phyloP scores from a whole-genome alignment of 1,284 basidiomycete genomes.

The Ganoderma lucidum region DNA sequence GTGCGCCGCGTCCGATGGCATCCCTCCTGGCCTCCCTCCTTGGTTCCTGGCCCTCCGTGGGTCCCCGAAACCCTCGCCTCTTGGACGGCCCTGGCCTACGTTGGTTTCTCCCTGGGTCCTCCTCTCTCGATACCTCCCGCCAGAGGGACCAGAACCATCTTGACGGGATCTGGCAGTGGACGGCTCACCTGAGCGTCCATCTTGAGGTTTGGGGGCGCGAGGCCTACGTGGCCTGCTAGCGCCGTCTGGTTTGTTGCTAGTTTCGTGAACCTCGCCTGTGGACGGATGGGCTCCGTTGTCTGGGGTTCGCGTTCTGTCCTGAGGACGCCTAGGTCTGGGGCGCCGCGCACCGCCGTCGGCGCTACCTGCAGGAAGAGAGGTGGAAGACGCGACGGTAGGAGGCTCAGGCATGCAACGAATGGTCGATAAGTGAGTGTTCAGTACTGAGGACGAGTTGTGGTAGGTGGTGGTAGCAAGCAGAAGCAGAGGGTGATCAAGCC shows the following conservation, averaged over 20 bases:
- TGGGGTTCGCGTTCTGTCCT: conserved; percentile 15
- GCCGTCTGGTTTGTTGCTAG: conserved; percentile 16
- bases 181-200: conserved; percentile 26
- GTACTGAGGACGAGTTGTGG: neutral
- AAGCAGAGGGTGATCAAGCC: neutral
- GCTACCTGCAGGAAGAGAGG: conserved; percentile 4
- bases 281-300: conserved; percentile 14
- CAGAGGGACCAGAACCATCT: conserved; percentile 13
- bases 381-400: neutral
- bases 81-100: conserved; percentile 5
- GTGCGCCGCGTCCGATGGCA: conserved; percentile 2
- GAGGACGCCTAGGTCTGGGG: conserved; percentile 13
- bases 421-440: neutral
- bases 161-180: conserved; percentile 4
- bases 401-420: conserved; percentile 29
- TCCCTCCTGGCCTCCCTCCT: neutral
- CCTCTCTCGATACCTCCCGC: conserved; percentile 5
- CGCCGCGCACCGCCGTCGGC: conserved; percentile 14
- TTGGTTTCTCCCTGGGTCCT: conserved; percentile 2
- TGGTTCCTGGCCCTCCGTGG: conserved; percentile 14
- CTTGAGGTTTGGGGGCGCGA: conserved; percentile 23
- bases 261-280: neutral
- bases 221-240: conserved; percentile 30
- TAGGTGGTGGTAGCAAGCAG: neutral
- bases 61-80: conserved; percentile 1